phyloP scores from a whole-genome alignment of 495 filamentous ascomycete genomes.

The Lophiotrema nucula region DNA sequence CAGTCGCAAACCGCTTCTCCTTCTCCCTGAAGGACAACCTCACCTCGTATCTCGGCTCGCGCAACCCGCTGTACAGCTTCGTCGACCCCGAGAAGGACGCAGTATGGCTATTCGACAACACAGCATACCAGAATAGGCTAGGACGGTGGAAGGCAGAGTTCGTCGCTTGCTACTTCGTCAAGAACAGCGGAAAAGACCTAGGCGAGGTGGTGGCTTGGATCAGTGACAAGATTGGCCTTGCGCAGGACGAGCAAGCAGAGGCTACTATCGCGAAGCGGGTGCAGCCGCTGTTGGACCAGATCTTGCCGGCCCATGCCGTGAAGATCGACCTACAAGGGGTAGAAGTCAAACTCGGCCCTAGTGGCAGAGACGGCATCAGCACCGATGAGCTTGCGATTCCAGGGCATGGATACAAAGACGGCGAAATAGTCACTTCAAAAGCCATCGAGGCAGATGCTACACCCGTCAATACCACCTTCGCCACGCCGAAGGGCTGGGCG shows the following conservation, averaged over 20 bases:
- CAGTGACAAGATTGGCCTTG: conserved; percentile 67
- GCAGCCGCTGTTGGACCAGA: conserved; percentile 71
- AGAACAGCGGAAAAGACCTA: conserved; percentile 61
- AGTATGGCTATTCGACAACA: conserved; percentile 91
- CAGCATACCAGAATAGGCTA: conserved; percentile 60
- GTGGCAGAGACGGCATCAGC: conserved; percentile 67
- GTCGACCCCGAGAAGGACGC: conserved; percentile 56
- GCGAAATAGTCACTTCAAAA: conserved; percentile 41
- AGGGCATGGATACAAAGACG: conserved; percentile 34
- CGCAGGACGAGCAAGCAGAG: conserved; percentile 55
- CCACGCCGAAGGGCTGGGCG: conserved; percentile 77
- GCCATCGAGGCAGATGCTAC: conserved; percentile 44
- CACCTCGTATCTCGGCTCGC: conserved; percentile 46
- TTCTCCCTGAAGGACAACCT: conserved; percentile 37
- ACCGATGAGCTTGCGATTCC: conserved; percentile 53
- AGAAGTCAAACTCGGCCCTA: conserved; percentile 59
- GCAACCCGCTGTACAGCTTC: conserved; percentile 43
- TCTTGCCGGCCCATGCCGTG: conserved; percentile 66
- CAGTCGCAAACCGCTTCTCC: conserved; percentile 22
- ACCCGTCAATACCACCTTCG: conserved; percentile 65
- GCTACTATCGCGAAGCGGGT: conserved; percentile 70
- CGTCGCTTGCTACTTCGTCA: conserved; percentile 74
- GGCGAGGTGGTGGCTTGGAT: conserved; percentile 68
- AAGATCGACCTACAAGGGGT: conserved; percentile 53
- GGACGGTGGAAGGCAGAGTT: conserved; percentile 72